Percentiles rank a stretch among this genome's conserved stretches.
Conservation (phyloP, 345 rosid species). For the Fremontodendron californicum region DNA sequence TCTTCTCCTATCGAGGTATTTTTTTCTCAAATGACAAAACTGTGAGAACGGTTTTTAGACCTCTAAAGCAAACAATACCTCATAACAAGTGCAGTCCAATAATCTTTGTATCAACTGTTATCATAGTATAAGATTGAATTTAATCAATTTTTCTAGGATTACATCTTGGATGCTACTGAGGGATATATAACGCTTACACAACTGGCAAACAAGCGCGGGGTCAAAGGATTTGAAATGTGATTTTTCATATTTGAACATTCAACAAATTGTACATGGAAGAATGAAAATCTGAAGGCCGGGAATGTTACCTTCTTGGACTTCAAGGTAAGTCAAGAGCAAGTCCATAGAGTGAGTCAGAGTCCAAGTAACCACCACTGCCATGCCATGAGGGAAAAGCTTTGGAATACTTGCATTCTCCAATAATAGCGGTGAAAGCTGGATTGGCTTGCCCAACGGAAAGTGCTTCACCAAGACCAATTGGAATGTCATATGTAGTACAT, state of each 20-base stretch:
- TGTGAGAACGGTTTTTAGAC: too few relatives aligned
- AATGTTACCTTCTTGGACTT: constrained; percentile 63
- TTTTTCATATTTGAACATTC: background rate
- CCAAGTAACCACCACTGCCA: constrained; percentile 79
- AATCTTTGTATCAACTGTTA: too few relatives aligned
- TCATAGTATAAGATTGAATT: background rate
- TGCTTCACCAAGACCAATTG: constrained; percentile 62
- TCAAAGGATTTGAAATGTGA: background rate
- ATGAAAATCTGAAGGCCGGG: background rate
- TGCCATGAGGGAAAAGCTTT: constrained; percentile 67
- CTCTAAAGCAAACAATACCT: too few relatives aligned
- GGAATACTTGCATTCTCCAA: constrained; percentile 74
- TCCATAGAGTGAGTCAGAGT: constrained; percentile 82
- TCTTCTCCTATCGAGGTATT: too few relatives aligned
- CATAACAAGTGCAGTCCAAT: too few relatives aligned
- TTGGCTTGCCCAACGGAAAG: constrained; percentile 65
- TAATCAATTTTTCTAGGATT: background rate
- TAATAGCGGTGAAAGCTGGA: constrained; percentile 32
- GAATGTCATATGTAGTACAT: constrained; percentile 76
- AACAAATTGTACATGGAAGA: background rate
- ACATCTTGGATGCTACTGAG: background rate
- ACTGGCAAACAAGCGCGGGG: background rate
- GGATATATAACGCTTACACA: background rate
- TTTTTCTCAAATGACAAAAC: too few relatives aligned
- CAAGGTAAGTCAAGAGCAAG: constrained; percentile 69